Conservation (phyloP, 2,329 filamentous ascomycete genomes). For the Ramichloridium luteum region DNA sequence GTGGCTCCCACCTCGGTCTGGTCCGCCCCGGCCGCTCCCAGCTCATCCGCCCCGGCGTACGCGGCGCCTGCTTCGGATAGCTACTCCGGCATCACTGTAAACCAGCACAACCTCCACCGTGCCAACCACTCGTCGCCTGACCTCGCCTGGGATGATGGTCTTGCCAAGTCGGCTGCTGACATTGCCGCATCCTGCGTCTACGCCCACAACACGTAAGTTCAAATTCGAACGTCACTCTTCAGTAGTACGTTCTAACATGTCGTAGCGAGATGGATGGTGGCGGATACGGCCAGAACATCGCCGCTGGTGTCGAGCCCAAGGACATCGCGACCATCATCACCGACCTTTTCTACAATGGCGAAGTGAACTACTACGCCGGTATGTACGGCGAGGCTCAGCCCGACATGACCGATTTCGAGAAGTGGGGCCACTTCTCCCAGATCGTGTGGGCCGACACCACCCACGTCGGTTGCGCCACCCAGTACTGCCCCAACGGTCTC, state of each 20-base stretch:
- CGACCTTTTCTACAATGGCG: constrained; percentile 80
- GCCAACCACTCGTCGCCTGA: constrained; percentile 60
- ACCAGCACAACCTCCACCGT: constrained; percentile 80
- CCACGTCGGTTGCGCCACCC: constrained; percentile 50
- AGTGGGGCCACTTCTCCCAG: constrained; percentile 66
- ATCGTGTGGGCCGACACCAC: constrained; percentile 56
- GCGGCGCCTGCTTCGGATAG: constrained; percentile 6
- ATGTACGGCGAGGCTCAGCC: constrained; percentile 50
- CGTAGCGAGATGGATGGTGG: constrained; percentile 44
- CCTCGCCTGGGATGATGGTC: constrained; percentile 52
- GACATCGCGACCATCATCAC: constrained; percentile 58
- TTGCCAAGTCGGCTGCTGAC: constrained; percentile 51
- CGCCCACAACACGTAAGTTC: constrained; percentile 60
- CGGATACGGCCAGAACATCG: constrained; percentile 86
- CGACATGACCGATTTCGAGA: constrained; percentile 48
- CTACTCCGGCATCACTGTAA: constrained; percentile 37
- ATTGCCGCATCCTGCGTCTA: constrained; percentile 60
- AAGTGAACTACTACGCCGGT: constrained; percentile 46
- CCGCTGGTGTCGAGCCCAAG: constrained; percentile 46
- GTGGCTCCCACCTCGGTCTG: constrained; percentile 6
- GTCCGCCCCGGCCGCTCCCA: constrained; percentile 3
- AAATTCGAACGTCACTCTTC: neutral
- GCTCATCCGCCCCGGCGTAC: constrained; percentile 5
- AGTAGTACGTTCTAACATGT: constrained; percentile 22
- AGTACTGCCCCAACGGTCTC: constrained; percentile 44